phyloP scores from a whole-genome alignment of 108 stramenopile species.

The Cyclotella baltica region DNA sequence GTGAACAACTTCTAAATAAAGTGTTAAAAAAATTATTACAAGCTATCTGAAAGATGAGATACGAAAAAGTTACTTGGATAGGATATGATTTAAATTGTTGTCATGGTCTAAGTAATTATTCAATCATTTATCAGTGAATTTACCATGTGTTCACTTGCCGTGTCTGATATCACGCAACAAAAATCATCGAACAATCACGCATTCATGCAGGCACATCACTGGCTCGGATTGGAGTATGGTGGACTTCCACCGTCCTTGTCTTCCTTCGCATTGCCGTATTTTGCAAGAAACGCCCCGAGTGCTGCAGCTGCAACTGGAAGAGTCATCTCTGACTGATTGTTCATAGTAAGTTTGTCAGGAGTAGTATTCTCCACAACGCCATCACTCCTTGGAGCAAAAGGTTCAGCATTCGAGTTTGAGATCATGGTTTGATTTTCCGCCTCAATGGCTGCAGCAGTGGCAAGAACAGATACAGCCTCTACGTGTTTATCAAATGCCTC shows the following conservation, averaged over 20 bases:
- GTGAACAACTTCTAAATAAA: no score
- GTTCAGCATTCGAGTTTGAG: slow-evolving; percentile 27
- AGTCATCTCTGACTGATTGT: slow-evolving; percentile 31
- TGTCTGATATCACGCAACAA: no score
- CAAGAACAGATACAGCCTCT: slow-evolving; percentile 60
- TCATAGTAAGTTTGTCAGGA: slow-evolving; percentile 16
- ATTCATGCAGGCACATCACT: no score
- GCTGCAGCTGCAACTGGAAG: slow-evolving; percentile 63
- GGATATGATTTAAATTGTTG: no score
- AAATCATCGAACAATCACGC: no score
- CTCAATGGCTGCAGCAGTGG: slow-evolving; percentile 62
- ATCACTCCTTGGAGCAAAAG: not conserved
- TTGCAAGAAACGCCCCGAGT: slow-evolving; percentile 60
- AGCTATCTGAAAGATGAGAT: no score
- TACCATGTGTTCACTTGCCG: no score
- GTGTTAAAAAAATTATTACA: no score
- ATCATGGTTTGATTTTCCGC: slow-evolving; percentile 48
- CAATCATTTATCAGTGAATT: no score
- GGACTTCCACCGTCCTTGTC: not conserved
- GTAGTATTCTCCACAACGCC: not conserved
- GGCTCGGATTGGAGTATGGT: no score
- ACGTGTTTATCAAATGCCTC: slow-evolving; percentile 48
- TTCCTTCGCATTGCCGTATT: slow-evolving; percentile 48
- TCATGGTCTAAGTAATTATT: no score
- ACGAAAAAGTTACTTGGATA: no score